Evolutionary conservation across 768 basidiomycete genomes (phyloP).

Genomic region (Boletus bicolor): DNA sequence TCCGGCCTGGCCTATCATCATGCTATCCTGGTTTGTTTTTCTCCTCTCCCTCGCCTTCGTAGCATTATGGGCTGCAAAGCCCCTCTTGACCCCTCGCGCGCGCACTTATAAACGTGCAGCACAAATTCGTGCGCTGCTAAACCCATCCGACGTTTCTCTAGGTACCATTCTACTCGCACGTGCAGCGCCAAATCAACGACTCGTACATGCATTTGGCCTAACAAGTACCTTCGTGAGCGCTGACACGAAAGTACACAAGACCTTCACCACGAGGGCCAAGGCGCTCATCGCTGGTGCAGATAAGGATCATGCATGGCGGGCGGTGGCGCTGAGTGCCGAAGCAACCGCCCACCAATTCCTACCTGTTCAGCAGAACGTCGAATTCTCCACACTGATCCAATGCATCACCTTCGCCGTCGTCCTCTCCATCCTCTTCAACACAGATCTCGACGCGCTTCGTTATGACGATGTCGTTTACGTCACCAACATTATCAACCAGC

Average conservation of each 20-base stretch:
- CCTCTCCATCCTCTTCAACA: constrained; percentile 39
- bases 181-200: constrained; percentile 22
- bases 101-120: constrained; percentile 9
- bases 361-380: neutral
- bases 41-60: neutral
- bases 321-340: constrained; percentile 15
- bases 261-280: constrained; percentile 24
- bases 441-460: constrained; percentile 29
- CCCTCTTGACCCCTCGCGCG: neutral
- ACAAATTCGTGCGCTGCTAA: constrained; percentile 12
- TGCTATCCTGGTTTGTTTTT: neutral
- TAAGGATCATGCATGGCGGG: constrained; percentile 12
- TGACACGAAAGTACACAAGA: constrained; percentile 29
- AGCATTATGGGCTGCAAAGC: neutral
- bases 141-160: constrained; percentile 14
- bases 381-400: constrained; percentile 42
- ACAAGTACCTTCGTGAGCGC: constrained; percentile 54
- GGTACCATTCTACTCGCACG: constrained; percentile 16
- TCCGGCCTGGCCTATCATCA: neutral
- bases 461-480: constrained; percentile 38
- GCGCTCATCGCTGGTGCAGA: constrained; percentile 12
- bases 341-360: constrained; percentile 15
- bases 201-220: constrained; percentile 26
- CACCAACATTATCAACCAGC: constrained; percentile 37
- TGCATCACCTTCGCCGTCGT: constrained; percentile 41